These are phyloP conservation scores for Furcasterigmium sp. DNA, from an alignment of 2,329 filamentous ascomycete genomes.

Conservation along the genomic window DNA sequence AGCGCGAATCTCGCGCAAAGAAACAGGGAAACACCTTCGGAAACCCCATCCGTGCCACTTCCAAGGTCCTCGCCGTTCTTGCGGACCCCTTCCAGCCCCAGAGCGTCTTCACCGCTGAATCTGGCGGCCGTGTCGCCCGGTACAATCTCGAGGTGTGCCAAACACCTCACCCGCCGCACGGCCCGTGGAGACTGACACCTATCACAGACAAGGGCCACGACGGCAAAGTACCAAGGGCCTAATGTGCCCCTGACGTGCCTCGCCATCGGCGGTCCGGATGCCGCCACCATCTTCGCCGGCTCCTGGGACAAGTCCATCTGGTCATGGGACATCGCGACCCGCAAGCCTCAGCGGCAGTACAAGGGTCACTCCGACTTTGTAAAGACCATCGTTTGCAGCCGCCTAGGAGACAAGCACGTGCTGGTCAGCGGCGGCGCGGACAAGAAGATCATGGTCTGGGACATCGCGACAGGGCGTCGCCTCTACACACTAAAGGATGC, in stretches of 20 bases:
- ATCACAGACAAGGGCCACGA: conserved; percentile 5
- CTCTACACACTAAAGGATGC: conserved; percentile 77
- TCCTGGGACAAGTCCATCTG: conserved; percentile 94
- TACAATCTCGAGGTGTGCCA: conserved; percentile 65
- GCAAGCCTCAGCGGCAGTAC: conserved; percentile 51
- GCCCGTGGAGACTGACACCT: neutral
- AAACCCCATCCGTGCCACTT: conserved; percentile 71
- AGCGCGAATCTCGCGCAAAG: conserved; percentile 34
- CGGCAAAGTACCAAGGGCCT: conserved; percentile 60
- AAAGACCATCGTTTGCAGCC: conserved; percentile 66
- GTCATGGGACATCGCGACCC: conserved; percentile 68
- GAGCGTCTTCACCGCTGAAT: conserved; percentile 76
- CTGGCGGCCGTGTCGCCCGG: conserved; percentile 71
- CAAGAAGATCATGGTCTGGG: conserved; percentile 80
- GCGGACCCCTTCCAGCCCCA: conserved; percentile 58
- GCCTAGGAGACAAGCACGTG: conserved; percentile 53
- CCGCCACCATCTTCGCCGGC: conserved; percentile 69
- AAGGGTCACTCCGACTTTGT: conserved; percentile 87
- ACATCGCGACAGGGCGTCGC: conserved; percentile 59
- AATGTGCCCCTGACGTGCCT: conserved; percentile 75
- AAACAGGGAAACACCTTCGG: conserved; percentile 76
- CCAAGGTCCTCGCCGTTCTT: conserved; percentile 76
- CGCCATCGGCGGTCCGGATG: conserved; percentile 54
- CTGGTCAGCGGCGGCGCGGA: conserved; percentile 75
- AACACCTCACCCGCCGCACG: neutral